phyloP scores from a whole-genome alignment of 2,329 filamentous ascomycete genomes.

The Fusarium zealandicum region DNA sequence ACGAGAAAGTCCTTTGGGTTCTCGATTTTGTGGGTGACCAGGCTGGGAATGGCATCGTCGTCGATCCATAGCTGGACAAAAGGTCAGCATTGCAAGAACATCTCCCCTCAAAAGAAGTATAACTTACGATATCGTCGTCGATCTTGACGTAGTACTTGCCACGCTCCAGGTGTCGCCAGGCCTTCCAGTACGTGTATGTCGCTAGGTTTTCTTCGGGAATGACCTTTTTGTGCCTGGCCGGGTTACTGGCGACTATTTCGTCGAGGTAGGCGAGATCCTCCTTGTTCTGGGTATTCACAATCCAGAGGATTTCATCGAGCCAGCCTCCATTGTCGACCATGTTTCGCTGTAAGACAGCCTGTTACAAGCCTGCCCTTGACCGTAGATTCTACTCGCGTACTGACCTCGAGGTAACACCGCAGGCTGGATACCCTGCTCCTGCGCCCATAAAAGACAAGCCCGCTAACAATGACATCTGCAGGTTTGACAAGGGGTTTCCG shows the following conservation, averaged over 20 bases:
- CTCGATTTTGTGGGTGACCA: conserved; percentile 22
- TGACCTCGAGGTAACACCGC: conserved; percentile 30
- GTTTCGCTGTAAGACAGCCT: conserved; percentile 9
- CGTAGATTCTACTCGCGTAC: background rate
- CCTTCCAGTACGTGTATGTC: conserved; percentile 27
- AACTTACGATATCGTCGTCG: conserved; percentile 25
- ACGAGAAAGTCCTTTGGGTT: conserved; percentile 27
- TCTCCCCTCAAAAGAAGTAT: background rate
- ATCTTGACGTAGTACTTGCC: conserved; percentile 36
- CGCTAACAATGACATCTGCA: conserved; percentile 24
- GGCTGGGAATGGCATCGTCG: conserved; percentile 24
- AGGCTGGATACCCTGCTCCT: conserved; percentile 16
- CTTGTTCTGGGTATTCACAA: conserved; percentile 19
- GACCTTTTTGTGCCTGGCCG: conserved; percentile 22
- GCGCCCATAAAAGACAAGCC: conserved; percentile 29
- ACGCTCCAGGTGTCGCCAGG: conserved; percentile 28
- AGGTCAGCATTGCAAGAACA: too few species aligned
- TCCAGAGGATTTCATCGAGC: conserved; percentile 31
- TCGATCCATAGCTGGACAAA: conserved; percentile 29
- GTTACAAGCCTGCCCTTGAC: background rate
- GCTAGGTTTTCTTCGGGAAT: conserved; percentile 10
- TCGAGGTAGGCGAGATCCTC: conserved; percentile 25
- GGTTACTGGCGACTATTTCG: conserved; percentile 23
- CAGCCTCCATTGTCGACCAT: conserved; percentile 31
- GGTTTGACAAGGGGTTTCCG: conserved; percentile 11